Evolutionary conservation across 1,139 yeast species (phyloP), one percentile per base, ranked within the genome.

Genomic region (Scheffersomyces lignicola): DNA sequence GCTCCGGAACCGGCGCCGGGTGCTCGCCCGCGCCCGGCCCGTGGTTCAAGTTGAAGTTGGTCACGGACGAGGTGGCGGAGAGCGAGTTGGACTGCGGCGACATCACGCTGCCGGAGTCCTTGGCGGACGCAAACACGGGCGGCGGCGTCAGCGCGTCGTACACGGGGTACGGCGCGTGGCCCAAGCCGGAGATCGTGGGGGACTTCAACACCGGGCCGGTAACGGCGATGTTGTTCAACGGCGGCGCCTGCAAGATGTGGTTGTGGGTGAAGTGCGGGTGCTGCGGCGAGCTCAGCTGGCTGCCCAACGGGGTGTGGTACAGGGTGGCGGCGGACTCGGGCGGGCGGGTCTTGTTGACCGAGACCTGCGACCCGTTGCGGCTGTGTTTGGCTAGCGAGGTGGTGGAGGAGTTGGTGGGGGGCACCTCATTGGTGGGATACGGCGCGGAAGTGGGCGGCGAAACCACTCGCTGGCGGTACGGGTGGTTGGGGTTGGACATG

Each of bases 61-160:
- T 62, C 2, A 66, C 62, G 5, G 71, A 65, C 1, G 73, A 65
- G 5, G 68, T 56, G 8, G 69, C 58, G 27, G 70, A 63, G 24
- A 62, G 44, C 2, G 69, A 57, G 36, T 55, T 53, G 11, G 65
- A 56, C 13, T 56, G 51, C 5, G 70, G 69, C 3, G 66, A 60
- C 14, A 43, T 35, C 8, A 9, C 9, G 14, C 18, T 16, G 16
- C 4, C 14, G 31, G 42, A 40, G 17, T 45, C 49, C 25, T 42
- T 43, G 4, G 29, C 4, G 3, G 46, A 41, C 20, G 45, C 45
- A 36, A 40, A 42, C 1, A 38, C 50, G 11, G 54, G 53, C 4
- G 60, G 58, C 23, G 60, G 59, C 11, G 57, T 50, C 32, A 33
- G 47, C 6, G 53, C 31, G 4, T 42, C 51, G 33, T 50, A 42